Conservation (phyloP, 257 asterid species). For the Phtheirospermum japonicum region DNA sequence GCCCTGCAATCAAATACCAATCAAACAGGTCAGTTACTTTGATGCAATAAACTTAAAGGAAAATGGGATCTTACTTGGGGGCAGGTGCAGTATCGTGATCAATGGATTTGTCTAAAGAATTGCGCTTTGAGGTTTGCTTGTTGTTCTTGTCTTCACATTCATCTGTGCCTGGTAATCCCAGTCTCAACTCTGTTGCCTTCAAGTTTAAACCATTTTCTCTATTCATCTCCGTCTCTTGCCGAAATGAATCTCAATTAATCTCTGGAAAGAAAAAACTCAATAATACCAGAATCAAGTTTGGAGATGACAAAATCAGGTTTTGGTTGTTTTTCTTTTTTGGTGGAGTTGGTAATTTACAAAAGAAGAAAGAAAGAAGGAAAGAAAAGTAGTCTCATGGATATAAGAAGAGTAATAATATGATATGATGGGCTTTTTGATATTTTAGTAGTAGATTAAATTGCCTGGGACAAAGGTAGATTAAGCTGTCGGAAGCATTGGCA, state of each 20-base stretch:
- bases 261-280: too few relatives aligned
- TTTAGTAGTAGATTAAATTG: too few relatives aligned
- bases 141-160: conserved; percentile 40
- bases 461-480: neutral
- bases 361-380: neutral
- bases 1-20: conserved; percentile 43
- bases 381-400: neutral
- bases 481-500: neutral
- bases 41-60: neutral
- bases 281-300: too few relatives aligned
- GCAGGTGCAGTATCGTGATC: conserved; percentile 43
- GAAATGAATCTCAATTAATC: neutral
- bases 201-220: conserved; percentile 48
- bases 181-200: conserved; percentile 77
- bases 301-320: too few relatives aligned
- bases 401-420: neutral
- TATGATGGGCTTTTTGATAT: too few relatives aligned
- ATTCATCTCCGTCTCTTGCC: conserved; percentile 34
- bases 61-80: conserved; percentile 54
- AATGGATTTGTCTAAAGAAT: conserved; percentile 26
- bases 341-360: too few relatives aligned
- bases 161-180: conserved; percentile 69
- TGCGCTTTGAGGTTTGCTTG: conserved; percentile 35
- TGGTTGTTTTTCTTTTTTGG: neutral
- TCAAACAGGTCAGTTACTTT: neutral